Percentiles rank a stretch among this genome's conserved stretches.
Evolutionary conservation across 129 eudicot species (phyloP).

Genomic region (Glebionis coronaria): DNA sequence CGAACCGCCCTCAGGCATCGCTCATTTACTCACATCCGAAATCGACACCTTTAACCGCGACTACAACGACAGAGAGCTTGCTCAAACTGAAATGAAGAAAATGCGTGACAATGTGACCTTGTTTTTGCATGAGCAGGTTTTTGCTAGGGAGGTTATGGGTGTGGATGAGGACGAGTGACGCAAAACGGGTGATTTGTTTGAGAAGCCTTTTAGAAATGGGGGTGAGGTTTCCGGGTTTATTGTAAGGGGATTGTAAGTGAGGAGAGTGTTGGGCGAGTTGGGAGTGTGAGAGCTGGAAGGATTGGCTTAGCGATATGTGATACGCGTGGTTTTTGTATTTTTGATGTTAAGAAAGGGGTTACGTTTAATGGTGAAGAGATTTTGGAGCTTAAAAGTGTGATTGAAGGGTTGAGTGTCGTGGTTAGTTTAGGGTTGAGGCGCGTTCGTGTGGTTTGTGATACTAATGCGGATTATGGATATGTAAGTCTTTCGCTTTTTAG

Average conservation of each 20-base stretch:
- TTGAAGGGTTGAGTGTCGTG: slow-evolving; percentile 55
- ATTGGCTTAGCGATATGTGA: slow-evolving; percentile 52
- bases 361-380: neutral
- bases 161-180: slow-evolving; percentile 59
- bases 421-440: slow-evolving; percentile 46
- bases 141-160: slow-evolving; percentile 42
- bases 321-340: slow-evolving; percentile 32
- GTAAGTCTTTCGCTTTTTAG: too few species aligned
- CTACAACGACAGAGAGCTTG: slow-evolving; percentile 31
- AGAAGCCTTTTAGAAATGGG: slow-evolving; percentile 47
- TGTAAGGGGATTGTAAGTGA: slow-evolving; percentile 8
- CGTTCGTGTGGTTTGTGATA: slow-evolving; percentile 31
- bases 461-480: slow-evolving; percentile 23
- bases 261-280: slow-evolving; percentile 12
- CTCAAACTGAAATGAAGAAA: slow-evolving; percentile 25
- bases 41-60: slow-evolving; percentile 40
- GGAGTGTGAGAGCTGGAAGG: slow-evolving; percentile 28
- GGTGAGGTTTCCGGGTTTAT: slow-evolving; percentile 42
- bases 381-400: slow-evolving; percentile 45
- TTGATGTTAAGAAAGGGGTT: slow-evolving; percentile 45
- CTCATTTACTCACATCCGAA: slow-evolving; percentile 36
- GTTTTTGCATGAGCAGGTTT: slow-evolving; percentile 54
- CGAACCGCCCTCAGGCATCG: slow-evolving; percentile 21
- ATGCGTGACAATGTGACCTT: slow-evolving; percentile 41
- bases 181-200: slow-evolving; percentile 33